Evolutionary conservation across 192 early-diverging fungal species (phyloP), one percentile per base, ranked within the genome.

Genomic region (Coemansia sp.): DNA sequence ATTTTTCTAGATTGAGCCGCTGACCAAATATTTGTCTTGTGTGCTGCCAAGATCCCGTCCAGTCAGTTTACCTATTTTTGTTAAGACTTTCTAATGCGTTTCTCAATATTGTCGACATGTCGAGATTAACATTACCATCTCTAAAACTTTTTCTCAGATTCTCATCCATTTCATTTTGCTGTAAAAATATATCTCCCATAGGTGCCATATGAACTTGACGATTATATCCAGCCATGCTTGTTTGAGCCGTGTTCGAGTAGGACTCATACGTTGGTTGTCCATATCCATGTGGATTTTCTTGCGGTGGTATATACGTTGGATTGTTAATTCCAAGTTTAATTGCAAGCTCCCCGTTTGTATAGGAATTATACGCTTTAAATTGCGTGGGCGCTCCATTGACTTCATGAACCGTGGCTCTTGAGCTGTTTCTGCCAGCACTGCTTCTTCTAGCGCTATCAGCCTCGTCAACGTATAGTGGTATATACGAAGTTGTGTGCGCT

Each of bases 1-100:
- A 59, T 63, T 22, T 17, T 17, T 62, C 60, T 10, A 72, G 25
- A 2, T 43, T 21, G 19, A 21, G 15, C 48, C 65, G 70, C 55
- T 24, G 25, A 48, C 7, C 22, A 21, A 25, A 72, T 43, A 15
- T 72, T 59, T 10, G 19, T n/a, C 14, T 27, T 55, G 43, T 66
- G 70, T 22, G 60, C 54, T 1, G 35, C 60, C 1, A 60, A 66
- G 7, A 66, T 15, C 15, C 3, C 52, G 5, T 37, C 27, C 45
- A 72, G 37, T 1, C 60, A 23, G 19, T 22, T 39, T 6, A 72
- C 27, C 19, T 61, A 53, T 1, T 22, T 25, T 5, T 57, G 23
- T 51, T 35, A 22, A 19, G 19, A 4, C 1, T 60, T 17, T 14
- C 25, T 25, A 47, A 37, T 37, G 43, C 58, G 41, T 41, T 22